These are phyloP conservation scores for Diddensiella santjacobensis DNA, from an alignment of 805 yeast genomes.

Conservation along the genomic window DNA sequence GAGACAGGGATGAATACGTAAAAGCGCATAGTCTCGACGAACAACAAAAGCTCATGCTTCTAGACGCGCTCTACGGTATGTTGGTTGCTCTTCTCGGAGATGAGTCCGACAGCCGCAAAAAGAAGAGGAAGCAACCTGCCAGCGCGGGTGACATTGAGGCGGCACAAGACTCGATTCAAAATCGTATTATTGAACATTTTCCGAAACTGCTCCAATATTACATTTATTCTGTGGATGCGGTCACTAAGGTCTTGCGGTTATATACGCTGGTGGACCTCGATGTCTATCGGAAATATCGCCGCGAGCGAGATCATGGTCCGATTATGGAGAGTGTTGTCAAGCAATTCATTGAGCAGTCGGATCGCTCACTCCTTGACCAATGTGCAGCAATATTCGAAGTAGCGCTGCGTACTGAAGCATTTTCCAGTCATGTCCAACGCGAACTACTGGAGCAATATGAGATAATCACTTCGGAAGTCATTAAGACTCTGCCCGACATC, in stretches of 20 bases:
- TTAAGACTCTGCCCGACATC: background rate
- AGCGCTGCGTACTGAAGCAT: background rate
- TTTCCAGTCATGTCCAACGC: background rate
- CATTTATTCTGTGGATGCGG: constrained; percentile 22
- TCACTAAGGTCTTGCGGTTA: constrained; percentile 22
- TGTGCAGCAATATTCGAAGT: constrained; percentile 13
- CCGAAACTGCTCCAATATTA: constrained; percentile 27
- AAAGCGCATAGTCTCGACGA: constrained; percentile 7
- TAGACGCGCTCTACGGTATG: constrained; percentile 29
- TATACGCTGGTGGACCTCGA: constrained; percentile 23
- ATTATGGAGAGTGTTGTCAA: constrained; percentile 24
- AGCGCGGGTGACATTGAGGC: constrained; percentile 6
- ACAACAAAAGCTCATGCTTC: constrained; percentile 10
- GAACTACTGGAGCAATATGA: background rate
- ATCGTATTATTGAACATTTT: constrained; percentile 16
- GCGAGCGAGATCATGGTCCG: constrained; percentile 22
- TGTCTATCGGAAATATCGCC: constrained; percentile 19
- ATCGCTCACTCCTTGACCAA: constrained; percentile 8
- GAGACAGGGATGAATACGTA: constrained; percentile 3
- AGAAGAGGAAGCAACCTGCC: constrained; percentile 9
- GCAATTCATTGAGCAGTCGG: constrained; percentile 13
- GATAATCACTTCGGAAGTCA: background rate
- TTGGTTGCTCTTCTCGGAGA: constrained; percentile 31
- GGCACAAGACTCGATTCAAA: constrained; percentile 15
- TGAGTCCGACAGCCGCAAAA: constrained; percentile 1